Conservation (phyloP, 768 basidiomycete species). For the Russula sp. region DNA sequence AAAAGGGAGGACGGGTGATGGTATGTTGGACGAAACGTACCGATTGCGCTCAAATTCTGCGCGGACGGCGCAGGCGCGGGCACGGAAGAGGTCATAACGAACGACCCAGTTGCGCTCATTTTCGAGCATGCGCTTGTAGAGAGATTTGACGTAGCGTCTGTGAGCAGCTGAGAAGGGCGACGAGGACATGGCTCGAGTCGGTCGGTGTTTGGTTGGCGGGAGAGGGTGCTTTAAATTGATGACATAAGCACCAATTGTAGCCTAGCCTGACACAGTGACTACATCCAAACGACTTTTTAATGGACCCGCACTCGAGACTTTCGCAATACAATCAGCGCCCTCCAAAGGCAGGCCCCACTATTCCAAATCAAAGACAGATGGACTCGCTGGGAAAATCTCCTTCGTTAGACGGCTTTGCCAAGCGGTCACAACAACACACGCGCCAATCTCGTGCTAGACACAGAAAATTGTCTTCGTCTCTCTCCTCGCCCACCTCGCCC, state of each 20-base stretch:
- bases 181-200: constrained; percentile 47
- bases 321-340: constrained; percentile 73
- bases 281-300: constrained; percentile 33
- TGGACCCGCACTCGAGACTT: constrained; percentile 76
- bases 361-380: constrained; percentile 47
- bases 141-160: constrained; percentile 82
- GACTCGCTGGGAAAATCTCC: constrained; percentile 40
- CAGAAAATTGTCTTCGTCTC: constrained; percentile 9
- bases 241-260: not conserved
- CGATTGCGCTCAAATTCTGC: constrained; percentile 93
- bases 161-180: constrained; percentile 71
- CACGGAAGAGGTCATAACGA: constrained; percentile 81
- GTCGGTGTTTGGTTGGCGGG: not conserved
- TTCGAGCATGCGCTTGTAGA: constrained; percentile 83
- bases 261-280: too few species aligned
- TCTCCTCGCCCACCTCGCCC: constrained; percentile 28
- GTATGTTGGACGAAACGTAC: constrained; percentile 42
- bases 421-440: constrained; percentile 31
- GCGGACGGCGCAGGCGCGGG: constrained; percentile 78
- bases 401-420: constrained; percentile 45
- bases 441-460: not conserved
- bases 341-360: constrained; percentile 62
- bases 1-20: constrained; percentile 22
- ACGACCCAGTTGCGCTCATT: constrained; percentile 91
- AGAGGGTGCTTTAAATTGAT: not conserved